A percentile compares a stretch with the other conserved stretches of the same genome.
Evolutionary conservation across 768 basidiomycete species (phyloP).

Genomic region (Pulveroboletus ravenelii): DNA sequence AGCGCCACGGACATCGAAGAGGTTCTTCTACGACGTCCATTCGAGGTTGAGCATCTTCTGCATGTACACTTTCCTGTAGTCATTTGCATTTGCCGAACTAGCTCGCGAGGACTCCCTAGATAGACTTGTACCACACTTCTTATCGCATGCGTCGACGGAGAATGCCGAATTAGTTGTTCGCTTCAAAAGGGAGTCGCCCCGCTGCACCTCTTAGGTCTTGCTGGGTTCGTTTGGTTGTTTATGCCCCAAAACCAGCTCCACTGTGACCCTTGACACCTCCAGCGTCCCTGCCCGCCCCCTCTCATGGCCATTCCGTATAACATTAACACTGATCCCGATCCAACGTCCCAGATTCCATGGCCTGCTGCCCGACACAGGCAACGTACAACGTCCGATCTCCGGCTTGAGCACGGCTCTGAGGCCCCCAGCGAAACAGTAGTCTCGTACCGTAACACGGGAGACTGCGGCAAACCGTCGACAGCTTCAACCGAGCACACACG

Average conservation of each 20-base stretch:
- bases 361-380: slow-evolving; percentile 44
- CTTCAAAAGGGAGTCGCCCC: slow-evolving; percentile 12
- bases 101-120: slow-evolving; percentile 15
- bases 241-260: slow-evolving; percentile 7
- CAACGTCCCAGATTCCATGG: slow-evolving; percentile 79
- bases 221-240: slow-evolving; percentile 3
- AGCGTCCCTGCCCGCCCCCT: neutral
- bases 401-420: slow-evolving; percentile 20
- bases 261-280: neutral
- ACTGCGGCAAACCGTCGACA: slow-evolving; percentile 22
- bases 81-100: slow-evolving; percentile 5
- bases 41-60: slow-evolving; percentile 22
- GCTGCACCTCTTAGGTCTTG: neutral
- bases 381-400: slow-evolving; percentile 20
- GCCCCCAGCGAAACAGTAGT: slow-evolving; percentile 18
- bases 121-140: neutral
- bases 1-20: slow-evolving; percentile 35
- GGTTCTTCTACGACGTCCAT: slow-evolving; percentile 40
- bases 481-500: slow-evolving; percentile 21
- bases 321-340: slow-evolving; percentile 58
- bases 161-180: slow-evolving; percentile 20
- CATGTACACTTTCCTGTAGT: slow-evolving; percentile 10
- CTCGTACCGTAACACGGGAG: slow-evolving; percentile 31
- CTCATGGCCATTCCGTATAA: slow-evolving; percentile 59
- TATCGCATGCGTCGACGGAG: slow-evolving; percentile 12